Base-by-base conservation (phyloP, 2,329 filamentous ascomycete genomes). In the Curvularia hawaiiensis region DNA sequence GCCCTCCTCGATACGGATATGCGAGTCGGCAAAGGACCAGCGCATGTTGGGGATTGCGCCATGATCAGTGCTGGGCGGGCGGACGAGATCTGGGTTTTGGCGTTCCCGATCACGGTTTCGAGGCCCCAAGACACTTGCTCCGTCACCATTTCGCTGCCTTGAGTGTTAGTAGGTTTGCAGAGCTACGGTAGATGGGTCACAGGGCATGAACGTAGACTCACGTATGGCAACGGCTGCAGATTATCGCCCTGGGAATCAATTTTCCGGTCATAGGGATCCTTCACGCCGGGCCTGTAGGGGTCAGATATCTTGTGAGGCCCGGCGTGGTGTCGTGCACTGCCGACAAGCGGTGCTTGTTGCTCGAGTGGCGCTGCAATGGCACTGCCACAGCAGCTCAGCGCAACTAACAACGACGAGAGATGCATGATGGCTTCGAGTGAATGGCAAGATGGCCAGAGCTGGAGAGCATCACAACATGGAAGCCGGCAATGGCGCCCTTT, bases 21-120 rank as follows among this genome's bases (percentile, higher is more conserved):
- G 78, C 0, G 78, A 80, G 66, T 80, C 79, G 33, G 78, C 75
- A 58, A 80, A 80, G 20, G 75, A 78, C 89, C 89, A 92, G 58
- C 88, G 82, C 84, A 91, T 86, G 74, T 91, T 91, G 50, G 83
- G 77, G 70, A 92, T 80, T 64, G 84, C 85, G 35, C 89, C 89
- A 73, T 88, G 85, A 68, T 92, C 90, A 6, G 89, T 92, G 69
- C 84, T 87, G 0, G 89, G 89, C 18, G 90, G 89, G 20, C 89
- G 84, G 40, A 92, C 80, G 43, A 90, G 78, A 73, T 92, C 89
- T 0, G 90, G 89, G 71, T 85, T 89, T 77, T 91, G 86, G 45
- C 85, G 82, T 52, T 89, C 85, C 22, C 89, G 85, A 50, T 84
- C 84, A 58, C 79, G 80, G 72, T 91, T 92, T 74, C 87, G 86